Evolutionary conservation across 2,329 filamentous ascomycete species (phyloP).

Genomic region (Dactylellina cionopaga): DNA sequence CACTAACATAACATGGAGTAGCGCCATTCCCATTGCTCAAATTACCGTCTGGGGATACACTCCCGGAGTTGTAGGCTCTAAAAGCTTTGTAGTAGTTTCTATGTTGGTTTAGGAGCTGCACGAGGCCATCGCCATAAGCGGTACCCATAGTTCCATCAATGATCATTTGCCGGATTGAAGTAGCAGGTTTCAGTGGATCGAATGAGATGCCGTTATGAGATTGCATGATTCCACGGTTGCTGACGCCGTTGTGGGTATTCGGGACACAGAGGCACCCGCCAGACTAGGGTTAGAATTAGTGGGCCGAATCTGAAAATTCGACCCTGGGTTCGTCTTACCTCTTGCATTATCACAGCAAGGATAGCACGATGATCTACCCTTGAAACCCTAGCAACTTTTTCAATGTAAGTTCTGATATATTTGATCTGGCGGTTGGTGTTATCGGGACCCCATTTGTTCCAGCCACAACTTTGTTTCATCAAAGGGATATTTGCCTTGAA

Average conservation of each 20-base stretch:
- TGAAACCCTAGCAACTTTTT: conserved; percentile 45
- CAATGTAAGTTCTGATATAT: conserved; percentile 38
- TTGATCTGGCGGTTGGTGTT: conserved; percentile 37
- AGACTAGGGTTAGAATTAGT: conserved; percentile 54
- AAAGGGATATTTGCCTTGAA: conserved; percentile 44
- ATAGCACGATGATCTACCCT: conserved; percentile 60
- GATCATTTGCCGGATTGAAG: conserved; percentile 58
- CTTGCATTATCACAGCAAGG: conserved; percentile 63
- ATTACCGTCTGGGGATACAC: conserved; percentile 58
- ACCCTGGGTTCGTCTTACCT: conserved; percentile 55
- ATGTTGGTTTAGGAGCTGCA: conserved; percentile 55
- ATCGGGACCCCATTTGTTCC: conserved; percentile 49
- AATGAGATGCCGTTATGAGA: conserved; percentile 60
- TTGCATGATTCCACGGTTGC: conserved; percentile 63
- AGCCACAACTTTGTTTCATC: conserved; percentile 46
- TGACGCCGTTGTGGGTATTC: conserved; percentile 59
- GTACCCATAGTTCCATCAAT: conserved; percentile 58
- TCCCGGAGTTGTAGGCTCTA: conserved; percentile 62
- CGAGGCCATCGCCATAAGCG: conserved; percentile 56
- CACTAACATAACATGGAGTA: conserved; percentile 61
- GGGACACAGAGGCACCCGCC: conserved; percentile 61
- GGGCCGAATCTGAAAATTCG: conserved; percentile 1
- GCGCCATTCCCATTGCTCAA: conserved; percentile 60
- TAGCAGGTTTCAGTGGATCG: conserved; percentile 46
- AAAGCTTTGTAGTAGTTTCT: conserved; percentile 61